phyloP scores from a whole-genome alignment of 768 basidiomycete species.

The Mycena galericulata region DNA sequence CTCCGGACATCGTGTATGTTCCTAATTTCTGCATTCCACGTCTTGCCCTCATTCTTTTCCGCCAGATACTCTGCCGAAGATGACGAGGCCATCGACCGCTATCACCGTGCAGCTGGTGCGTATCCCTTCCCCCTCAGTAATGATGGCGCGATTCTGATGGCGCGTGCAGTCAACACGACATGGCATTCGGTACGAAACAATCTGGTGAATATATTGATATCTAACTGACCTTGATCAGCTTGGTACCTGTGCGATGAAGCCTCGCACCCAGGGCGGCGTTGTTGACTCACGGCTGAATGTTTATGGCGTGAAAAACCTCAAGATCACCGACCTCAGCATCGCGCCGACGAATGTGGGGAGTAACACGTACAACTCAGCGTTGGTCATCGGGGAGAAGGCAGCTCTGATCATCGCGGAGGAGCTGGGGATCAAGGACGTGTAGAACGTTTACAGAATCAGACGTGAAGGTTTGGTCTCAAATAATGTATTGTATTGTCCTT shows the following conservation, averaged over 20 bases:
- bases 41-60: background rate
- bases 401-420: conserved; percentile 65
- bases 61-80: conserved; percentile 31
- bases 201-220: background rate
- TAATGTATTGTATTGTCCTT: too few relatives aligned
- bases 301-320: conserved; percentile 56
- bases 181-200: conserved; percentile 16
- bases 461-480: too few relatives aligned
- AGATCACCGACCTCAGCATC: conserved; percentile 53
- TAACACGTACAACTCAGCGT: conserved; percentile 51
- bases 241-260: conserved; percentile 64
- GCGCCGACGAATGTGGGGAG: conserved; percentile 46
- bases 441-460: too few relatives aligned
- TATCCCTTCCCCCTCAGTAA: background rate
- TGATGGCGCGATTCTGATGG: background rate
- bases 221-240: conserved; percentile 43
- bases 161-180: background rate
- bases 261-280: conserved; percentile 56
- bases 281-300: conserved; percentile 59
- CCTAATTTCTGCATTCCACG: background rate
- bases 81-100: conserved; percentile 35
- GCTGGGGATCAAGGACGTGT: conserved; percentile 37
- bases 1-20: conserved; percentile 30
- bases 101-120: conserved; percentile 16
- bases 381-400: conserved; percentile 67